Percentiles rank a stretch among this genome's conserved stretches.
These are phyloP conservation scores for Musa schizocarpa DNA, from an alignment of 176 grass and related monocot species.

Conservation along the genomic window DNA sequence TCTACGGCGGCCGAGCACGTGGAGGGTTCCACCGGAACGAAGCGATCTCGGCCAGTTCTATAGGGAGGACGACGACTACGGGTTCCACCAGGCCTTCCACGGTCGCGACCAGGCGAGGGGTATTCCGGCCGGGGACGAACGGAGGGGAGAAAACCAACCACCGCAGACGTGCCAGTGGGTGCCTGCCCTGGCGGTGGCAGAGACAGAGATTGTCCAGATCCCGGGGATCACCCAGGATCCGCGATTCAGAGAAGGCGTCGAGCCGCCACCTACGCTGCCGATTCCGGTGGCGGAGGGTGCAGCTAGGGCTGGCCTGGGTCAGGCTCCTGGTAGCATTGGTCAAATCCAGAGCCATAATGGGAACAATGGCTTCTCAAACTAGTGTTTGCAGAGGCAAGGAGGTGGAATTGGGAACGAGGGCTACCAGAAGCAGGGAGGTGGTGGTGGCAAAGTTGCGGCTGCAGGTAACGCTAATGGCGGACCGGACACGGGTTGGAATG, in stretches of 20 bases:
- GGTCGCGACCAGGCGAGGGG: not conserved
- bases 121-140: constrained; percentile 6
- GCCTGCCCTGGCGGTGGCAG: not conserved
- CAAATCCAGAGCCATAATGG: constrained; percentile 28
- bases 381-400: constrained; percentile 56
- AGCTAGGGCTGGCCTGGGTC: constrained; percentile 4
- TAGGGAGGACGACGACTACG: constrained; percentile 21
- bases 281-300: not conserved
- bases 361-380: constrained; percentile 9
- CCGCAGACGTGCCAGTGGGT: constrained; percentile 3
- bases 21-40: constrained; percentile 6
- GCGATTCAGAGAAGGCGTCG: constrained; percentile 5
- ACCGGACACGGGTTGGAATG: not conserved
- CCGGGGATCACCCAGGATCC: constrained; percentile 20
- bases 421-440: constrained; percentile 2
- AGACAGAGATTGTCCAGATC: constrained; percentile 48
- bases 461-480: constrained; percentile 16
- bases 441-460: not conserved
- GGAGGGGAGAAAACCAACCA: not conserved
- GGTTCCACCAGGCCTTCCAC: constrained; percentile 7
- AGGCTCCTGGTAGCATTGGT: constrained; percentile 11
- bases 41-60: constrained; percentile 16
- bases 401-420: constrained; percentile 1
- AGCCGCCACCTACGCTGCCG: constrained; percentile 4
- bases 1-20: not conserved